phyloP scores from a whole-genome alignment of 495 filamentous ascomycete species.

The Hyphodiscus hymeniophilus region DNA sequence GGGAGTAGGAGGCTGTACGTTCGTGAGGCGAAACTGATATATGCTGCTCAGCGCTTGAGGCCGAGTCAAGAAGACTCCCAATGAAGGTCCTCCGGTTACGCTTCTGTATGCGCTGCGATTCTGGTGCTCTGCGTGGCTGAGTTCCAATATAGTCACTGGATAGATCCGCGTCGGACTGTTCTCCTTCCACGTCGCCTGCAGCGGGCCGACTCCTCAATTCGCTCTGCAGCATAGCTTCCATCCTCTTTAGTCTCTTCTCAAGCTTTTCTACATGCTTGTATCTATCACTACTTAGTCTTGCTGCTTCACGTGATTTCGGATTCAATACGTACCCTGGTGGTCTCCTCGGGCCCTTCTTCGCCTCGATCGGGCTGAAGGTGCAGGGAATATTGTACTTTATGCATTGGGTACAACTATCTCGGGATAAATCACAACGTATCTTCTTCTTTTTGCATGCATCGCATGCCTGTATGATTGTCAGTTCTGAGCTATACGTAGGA shows the following conservation, averaged over 20 bases:
- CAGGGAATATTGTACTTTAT: constrained; percentile 68
- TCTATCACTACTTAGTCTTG: constrained; percentile 6
- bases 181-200: not conserved
- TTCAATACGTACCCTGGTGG: constrained; percentile 49
- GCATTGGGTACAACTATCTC: constrained; percentile 92
- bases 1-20: constrained; percentile 7
- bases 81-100: not conserved
- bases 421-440: constrained; percentile 96
- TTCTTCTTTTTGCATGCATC: constrained; percentile 99
- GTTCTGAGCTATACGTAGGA: constrained; percentile 17
- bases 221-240: constrained; percentile 84
- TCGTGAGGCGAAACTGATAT: not conserved
- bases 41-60: not conserved
- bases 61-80: constrained; percentile 7
- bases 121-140: not conserved
- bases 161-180: not conserved
- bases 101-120: not conserved
- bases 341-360: constrained; percentile 93
- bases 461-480: constrained; percentile 58
- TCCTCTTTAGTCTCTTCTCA: constrained; percentile 87
- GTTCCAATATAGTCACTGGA: not conserved
- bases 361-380: constrained; percentile 92
- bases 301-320: not conserved
- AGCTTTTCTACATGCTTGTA: constrained; percentile 96
- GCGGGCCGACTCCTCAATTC: not conserved